Base-by-base conservation (phyloP, 208 protist species). In the Acanthamoeba sp. region DNA sequence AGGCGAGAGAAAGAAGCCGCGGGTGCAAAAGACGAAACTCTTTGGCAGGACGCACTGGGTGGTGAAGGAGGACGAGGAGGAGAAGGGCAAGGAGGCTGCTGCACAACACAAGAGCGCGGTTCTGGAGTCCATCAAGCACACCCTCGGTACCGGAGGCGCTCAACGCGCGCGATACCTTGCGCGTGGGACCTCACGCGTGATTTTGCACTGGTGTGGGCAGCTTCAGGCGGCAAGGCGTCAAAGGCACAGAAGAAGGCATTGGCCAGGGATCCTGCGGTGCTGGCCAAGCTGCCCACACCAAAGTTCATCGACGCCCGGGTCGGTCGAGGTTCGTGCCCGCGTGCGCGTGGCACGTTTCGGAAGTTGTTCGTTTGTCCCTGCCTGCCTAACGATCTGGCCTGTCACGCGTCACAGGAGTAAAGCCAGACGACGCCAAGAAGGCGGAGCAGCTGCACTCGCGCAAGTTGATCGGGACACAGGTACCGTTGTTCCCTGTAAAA, bases 401-500 rank as follows among this genome's bases (percentile, higher is more conserved):
- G 10, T n/a, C 57, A 22, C 62, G 6, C 22, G 5, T 80, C 7
- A 3, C 73, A 84, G 73, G 73, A 27, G 73, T 84, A 16, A 84
- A 84, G 29, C 73, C 73, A 7, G 73, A 84, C 16, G 73, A 84
- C 12, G 73, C 73, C 73, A 45, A 32, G 73, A 84, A 27, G 32
- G 73, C 73, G 1, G 73, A 45, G 40, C 18, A 84, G 38, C 34
- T 45, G 1, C 73, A 84, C 38, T 34, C 73, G 24, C 73, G 73
- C 36, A 84, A 84, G 42, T 55, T 84, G 73, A 52, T 84, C 42
- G 73, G 73, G 29, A 84, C 73, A 16, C 73, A 84, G 73, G 73
- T 84, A 73, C 2, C 73, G 1, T 55, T 84, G 20, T 55, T 55
- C 38, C 42, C 6, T 32, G n/a, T n/a, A n/a, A n/a, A n/a, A n/a